Evolutionary conservation across 192 early-diverging fungal genomes (phyloP), one percentile per base, ranked within the genome.

Genomic region (Coemansia sp.): DNA sequence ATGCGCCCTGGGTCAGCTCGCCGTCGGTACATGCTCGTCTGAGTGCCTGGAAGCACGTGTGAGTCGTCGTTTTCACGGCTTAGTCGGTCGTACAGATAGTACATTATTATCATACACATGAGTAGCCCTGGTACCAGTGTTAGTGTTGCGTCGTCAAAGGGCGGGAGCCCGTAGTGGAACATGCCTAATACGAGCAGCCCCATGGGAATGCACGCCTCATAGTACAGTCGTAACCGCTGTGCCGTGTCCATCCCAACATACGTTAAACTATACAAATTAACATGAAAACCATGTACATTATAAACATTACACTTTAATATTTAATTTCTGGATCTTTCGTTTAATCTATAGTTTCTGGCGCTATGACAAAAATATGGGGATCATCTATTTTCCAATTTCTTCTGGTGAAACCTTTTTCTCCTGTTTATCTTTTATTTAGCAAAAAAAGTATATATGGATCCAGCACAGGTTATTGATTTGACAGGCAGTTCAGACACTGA

Each of bases 141-240:
- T 32, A 15, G 39, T 41, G 19, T 19, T 21, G 32, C 23, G 4
- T 15, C 14, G 11, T 29, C 54, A 17, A 43, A 43, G 11, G 41
- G 41, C 41, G 41, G 41, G 0, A 52, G 55, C 60, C 66, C 66
- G 12, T 39, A 65, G 45, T 38, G 48, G 21, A 48, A 55, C 23
- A 21, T 45, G 7, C 32, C 59, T 3, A 58, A 17, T 7, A 59
- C 45, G 12, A 62, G 19, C 22, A 73, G 43, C 8, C 67, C 21
- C 2, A 61, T 64, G 2, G 76, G 71, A 7, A 79, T 70, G 24
- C 66, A 66, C 52, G 76, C 53, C 53, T 79, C 76, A 53, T 60
- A 66, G 32, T 64, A 64, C 54, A 65, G 59, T 53, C 70, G 75
- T 17, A 19, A n/a, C 1, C 57, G 53, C 25, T 61, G 65, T 10